A percentile compares a stretch with the other conserved stretches of the same genome.
phyloP scores from a whole-genome alignment of 306 rosid genomes.

The Cucurbita argyrosperma region DNA sequence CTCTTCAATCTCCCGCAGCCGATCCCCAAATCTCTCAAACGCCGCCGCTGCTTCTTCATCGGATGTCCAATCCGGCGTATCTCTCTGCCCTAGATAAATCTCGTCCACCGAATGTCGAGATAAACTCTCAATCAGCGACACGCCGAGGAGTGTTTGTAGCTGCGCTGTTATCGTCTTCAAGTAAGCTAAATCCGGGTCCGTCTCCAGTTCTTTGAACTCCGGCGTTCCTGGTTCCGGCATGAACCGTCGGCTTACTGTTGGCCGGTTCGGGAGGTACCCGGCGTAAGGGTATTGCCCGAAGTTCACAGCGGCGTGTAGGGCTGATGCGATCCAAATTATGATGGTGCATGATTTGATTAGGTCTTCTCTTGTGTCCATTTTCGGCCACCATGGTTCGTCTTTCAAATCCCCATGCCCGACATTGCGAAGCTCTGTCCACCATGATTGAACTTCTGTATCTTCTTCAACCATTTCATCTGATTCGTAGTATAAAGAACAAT shows the following conservation, averaged over 20 bases:
- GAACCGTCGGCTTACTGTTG: constrained; percentile 85
- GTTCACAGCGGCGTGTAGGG: constrained; percentile 90
- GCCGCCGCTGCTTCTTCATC: constrained; percentile 47
- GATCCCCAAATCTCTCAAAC: constrained; percentile 41
- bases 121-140: constrained; percentile 64
- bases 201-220: constrained; percentile 53
- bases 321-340: constrained; percentile 91
- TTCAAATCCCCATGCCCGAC: constrained; percentile 85
- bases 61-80: constrained; percentile 41
- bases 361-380: constrained; percentile 39
- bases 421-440: constrained; percentile 69
- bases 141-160: constrained; percentile 72
- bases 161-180: constrained; percentile 84
- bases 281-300: constrained; percentile 93
- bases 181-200: constrained; percentile 53
- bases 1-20: constrained; percentile 39
- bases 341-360: constrained; percentile 56
- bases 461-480: constrained; percentile 31
- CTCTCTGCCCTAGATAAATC: constrained; percentile 76
- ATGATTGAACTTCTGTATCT: constrained; percentile 50
- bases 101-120: constrained; percentile 85
- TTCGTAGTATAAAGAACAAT: constrained; percentile 44
- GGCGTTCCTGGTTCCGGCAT: constrained; percentile 86
- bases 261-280: constrained; percentile 89
- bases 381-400: constrained; percentile 69